Evolutionary conservation across 371 early-diverging fungal genomes (phyloP), one percentile per base, ranked within the genome.

Genomic region (Rhizopus arrhizus): DNA sequence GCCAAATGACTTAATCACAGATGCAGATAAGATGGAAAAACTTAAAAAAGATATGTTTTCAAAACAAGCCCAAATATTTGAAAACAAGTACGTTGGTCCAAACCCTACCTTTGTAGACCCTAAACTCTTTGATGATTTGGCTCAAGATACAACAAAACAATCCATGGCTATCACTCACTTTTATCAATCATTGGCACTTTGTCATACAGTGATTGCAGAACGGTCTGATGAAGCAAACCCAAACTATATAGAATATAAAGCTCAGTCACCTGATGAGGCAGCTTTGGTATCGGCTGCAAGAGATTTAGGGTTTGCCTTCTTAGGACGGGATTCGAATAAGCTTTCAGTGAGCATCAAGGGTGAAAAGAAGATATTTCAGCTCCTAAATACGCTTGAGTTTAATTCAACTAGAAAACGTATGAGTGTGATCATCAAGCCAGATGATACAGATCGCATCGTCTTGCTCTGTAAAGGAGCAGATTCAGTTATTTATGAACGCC

Each of bases 391-490:
- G 7, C 66, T 94, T 0, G 95, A 94, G 68, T 94, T 94, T 61
- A 91, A 89, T 49, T 90, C 91, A 13, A 85, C 85, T 13, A 77
- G 94, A 55, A 94, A 94, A 73, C 85, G 94, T 50, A 94, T 94
- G 94, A 89, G 91, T 11, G 88, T 94, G 2, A 85, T 94, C 42
- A 65, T 90, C 54, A 67, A 83, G 36, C 85, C 87, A 2, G 74
- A 77, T 0, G 89, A 87, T 45, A 84, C 85, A 31, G 84, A 89
- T 29, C 85, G 78, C 12, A 91, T 96, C 36, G 77, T 92, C 5
- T 73, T 98, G 34, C 78, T 94, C 33, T 90, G 89, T 65, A 99
- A 99, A 74, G 99, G 99, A 13, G 98, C 99, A 10, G 99, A 99
- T 70, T 88, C 88, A 22, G 90, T 95, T 3, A 90, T 96, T 16